Conservation (phyloP, 2,329 filamentous ascomycete genomes). For the Aspergillus intermedius region DNA sequence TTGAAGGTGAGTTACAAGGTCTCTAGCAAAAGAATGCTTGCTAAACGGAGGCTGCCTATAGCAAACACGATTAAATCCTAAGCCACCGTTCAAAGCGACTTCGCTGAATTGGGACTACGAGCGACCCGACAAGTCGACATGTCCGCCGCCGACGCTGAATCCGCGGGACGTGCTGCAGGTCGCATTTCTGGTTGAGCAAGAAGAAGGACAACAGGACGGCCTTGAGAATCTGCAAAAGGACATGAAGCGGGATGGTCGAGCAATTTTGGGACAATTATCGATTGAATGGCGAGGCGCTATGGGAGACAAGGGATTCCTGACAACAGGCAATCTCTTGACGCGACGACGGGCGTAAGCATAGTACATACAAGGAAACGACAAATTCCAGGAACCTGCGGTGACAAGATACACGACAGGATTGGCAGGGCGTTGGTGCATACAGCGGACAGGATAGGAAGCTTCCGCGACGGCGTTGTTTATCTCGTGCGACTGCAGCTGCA, state of each 20-base stretch:
- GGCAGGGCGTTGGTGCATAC: constrained; percentile 8
- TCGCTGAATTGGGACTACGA: constrained; percentile 52
- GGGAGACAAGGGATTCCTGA: constrained; percentile 81
- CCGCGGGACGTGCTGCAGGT: constrained; percentile 61
- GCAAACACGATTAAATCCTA: constrained; percentile 45
- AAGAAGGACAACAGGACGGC: constrained; percentile 40
- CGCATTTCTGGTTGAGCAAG: constrained; percentile 56
- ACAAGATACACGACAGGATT: background rate
- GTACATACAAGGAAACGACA: constrained; percentile 7
- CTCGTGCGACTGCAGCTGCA: background rate
- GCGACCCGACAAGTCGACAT: constrained; percentile 21
- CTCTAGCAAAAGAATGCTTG: too few relatives aligned
- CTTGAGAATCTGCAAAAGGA: constrained; percentile 47
- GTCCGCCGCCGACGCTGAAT: constrained; percentile 45
- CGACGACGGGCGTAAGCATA: constrained; percentile 31
- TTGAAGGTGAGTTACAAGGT: constrained; percentile 53
- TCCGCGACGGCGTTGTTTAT: background rate
- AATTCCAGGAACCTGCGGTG: background rate
- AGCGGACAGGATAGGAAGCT: background rate
- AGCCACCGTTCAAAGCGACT: constrained; percentile 47
- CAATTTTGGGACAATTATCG: constrained; percentile 71
- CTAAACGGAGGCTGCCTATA: constrained; percentile 12
- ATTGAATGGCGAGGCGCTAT: constrained; percentile 86
- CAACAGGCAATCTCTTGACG: constrained; percentile 68
- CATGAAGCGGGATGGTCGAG: constrained; percentile 45